Percentiles rank a stretch among this genome's conserved stretches.
Evolutionary conservation across 768 basidiomycete species (phyloP).

Genomic region (Trametes sanguinea): DNA sequence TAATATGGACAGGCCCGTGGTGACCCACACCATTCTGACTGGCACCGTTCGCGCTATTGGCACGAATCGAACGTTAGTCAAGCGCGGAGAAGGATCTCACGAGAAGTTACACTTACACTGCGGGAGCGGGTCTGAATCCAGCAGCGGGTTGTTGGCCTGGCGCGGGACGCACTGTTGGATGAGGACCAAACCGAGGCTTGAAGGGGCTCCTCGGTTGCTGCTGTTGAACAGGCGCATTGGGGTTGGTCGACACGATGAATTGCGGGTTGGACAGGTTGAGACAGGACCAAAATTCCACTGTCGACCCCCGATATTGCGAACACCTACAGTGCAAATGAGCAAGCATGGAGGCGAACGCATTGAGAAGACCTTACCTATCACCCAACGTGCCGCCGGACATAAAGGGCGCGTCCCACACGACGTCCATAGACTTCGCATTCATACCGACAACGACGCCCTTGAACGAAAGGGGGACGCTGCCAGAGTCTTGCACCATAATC

Average conservation of each 20-base stretch:
- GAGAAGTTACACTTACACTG: constrained; percentile 33
- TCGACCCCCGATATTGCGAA: constrained; percentile 89
- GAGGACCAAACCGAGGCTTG: constrained; percentile 67
- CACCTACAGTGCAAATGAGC: constrained; percentile 52
- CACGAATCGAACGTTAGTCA: constrained; percentile 3
- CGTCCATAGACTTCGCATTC: constrained; percentile 85
- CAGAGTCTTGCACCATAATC: constrained; percentile 94
- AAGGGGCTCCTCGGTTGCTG: constrained; percentile 52
- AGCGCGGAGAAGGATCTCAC: background rate
- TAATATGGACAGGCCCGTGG: constrained; percentile 59
- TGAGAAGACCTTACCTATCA: constrained; percentile 59
- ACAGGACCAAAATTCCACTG: constrained; percentile 84
- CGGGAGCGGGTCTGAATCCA: constrained; percentile 64
- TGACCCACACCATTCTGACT: constrained; percentile 26
- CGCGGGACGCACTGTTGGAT: constrained; percentile 57
- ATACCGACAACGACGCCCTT: constrained; percentile 95
- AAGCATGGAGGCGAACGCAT: background rate
- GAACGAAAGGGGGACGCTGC: constrained; percentile 84
- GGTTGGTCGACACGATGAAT: constrained; percentile 75
- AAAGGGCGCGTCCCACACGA: constrained; percentile 95
- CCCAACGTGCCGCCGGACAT: constrained; percentile 89
- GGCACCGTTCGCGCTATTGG: constrained; percentile 8
- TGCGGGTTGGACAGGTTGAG: constrained; percentile 87
- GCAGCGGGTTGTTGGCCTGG: constrained; percentile 55
- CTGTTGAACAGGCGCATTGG: constrained; percentile 53